phyloP scores from a whole-genome alignment of 176 grass and related monocot genomes.

The Musa schizocarpa region DNA sequence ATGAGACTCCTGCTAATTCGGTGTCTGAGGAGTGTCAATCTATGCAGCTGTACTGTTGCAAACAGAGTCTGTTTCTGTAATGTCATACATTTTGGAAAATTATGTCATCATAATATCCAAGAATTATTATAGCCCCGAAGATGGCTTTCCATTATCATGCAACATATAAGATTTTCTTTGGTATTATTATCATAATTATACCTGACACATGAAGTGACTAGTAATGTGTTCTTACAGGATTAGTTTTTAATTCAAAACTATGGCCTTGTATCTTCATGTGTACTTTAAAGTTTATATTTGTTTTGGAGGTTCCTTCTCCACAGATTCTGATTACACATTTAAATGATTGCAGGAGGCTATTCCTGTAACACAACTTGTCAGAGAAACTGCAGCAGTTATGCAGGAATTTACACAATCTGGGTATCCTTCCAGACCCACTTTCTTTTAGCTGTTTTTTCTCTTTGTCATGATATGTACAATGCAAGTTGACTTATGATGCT shows the following conservation, averaged over 20 bases:
- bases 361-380: conserved; percentile 92
- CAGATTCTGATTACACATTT: neutral
- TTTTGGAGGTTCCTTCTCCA: neutral
- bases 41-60: too few species aligned
- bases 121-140: too few species aligned
- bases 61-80: too few species aligned
- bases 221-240: too few species aligned
- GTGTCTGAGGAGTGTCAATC: too few species aligned
- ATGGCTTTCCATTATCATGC: neutral
- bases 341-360: conserved; percentile 59
- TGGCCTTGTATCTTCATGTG: neutral
- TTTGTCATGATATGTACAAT: too few species aligned
- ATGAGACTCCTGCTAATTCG: too few species aligned
- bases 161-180: neutral
- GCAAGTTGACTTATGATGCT: neutral
- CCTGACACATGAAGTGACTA: neutral
- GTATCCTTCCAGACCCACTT: conserved; percentile 29
- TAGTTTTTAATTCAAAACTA: too few species aligned
- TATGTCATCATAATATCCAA: too few species aligned
- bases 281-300: neutral
- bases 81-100: too few species aligned
- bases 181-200: neutral
- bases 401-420: conserved; percentile 99
- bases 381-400: conserved; percentile 98
- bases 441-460: neutral